Base-by-base conservation (phyloP, 148 eudicot species). In the Chenopodium quinoa region DNA sequence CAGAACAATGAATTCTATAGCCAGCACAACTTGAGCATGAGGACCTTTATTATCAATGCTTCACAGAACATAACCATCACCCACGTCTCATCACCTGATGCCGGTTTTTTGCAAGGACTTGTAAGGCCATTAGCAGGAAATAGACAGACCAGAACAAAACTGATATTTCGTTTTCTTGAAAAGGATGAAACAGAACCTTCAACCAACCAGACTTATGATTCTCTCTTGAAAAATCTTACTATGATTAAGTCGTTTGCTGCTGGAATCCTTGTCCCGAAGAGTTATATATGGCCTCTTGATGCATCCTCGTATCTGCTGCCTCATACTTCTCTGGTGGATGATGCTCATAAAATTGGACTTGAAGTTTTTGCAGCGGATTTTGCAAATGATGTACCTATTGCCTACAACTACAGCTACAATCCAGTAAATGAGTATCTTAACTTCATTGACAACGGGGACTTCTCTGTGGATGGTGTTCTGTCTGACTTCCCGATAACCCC, bases 181-280 rank as follows among this genome's bases (percentile, higher is more conserved):
- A 71, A 72, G 54, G 82, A 80, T 66, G 88, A 80, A 12, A 81
- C 85, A 58, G 99, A 96, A 83, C 90, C 90, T 50, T 83, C 95
- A 80, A 92, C 94, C 73, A 96, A 94, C 79, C 95, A 91, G 82
- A 90, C 95, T 52, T 96, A 94, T 75, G 90, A 89, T 67, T 88
- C 98, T 84, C 89, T 96, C 22, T 80, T 86, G 82, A 87, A 76
- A 31, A 94, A 92, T 76, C 94, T 96, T 64, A 89, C 94, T 25
- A 87, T 88, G 77, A 85, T 96, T 78, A 92, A 88, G 84, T 91
- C 91, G 16, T 96, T 96, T 86, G 98, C 98, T 13, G 82, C 91
- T 7, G 99, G 98, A 23, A 96, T 96, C 83, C 90, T 96, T 19
- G 97, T 96, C 48, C 99, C 98, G 9, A 96, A 96, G 88, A 20